phyloP scores from a whole-genome alignment of 2,329 filamentous ascomycete genomes.

The Cryphonectria carpinicola region DNA sequence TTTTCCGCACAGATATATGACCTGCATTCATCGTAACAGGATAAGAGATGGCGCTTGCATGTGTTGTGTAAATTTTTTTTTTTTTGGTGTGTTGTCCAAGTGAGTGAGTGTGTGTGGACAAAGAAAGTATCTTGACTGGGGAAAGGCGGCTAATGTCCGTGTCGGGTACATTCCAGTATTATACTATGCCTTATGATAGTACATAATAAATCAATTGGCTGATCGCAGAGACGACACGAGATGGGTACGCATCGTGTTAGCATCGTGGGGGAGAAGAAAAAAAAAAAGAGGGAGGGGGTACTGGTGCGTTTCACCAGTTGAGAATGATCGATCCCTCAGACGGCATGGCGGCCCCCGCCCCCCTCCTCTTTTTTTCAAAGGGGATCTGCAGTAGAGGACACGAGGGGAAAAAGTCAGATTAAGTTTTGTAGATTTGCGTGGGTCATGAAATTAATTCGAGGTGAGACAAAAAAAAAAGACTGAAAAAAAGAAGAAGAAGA shows the following conservation, averaged over 20 bases:
- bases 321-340: neutral
- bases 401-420: neutral
- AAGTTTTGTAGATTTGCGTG: neutral
- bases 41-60: neutral
- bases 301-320: constrained; percentile 2
- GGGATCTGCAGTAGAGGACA: neutral
- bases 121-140: no score
- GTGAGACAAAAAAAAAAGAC: neutral
- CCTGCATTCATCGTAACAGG: neutral
- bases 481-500: neutral
- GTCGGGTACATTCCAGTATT: neutral
- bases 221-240: neutral
- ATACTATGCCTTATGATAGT: neutral
- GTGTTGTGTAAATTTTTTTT: neutral
- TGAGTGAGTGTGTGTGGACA: no score
- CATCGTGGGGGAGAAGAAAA: neutral
- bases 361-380: neutral
- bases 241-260: neutral
- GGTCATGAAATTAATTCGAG: neutral
- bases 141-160: no score
- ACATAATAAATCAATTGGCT: neutral
- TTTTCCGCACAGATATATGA: neutral
- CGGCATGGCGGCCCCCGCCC: no score
- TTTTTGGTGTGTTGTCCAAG: no score
- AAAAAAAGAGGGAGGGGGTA: neutral